phyloP scores from a whole-genome alignment of 805 yeast species.

The Candida pini region DNA sequence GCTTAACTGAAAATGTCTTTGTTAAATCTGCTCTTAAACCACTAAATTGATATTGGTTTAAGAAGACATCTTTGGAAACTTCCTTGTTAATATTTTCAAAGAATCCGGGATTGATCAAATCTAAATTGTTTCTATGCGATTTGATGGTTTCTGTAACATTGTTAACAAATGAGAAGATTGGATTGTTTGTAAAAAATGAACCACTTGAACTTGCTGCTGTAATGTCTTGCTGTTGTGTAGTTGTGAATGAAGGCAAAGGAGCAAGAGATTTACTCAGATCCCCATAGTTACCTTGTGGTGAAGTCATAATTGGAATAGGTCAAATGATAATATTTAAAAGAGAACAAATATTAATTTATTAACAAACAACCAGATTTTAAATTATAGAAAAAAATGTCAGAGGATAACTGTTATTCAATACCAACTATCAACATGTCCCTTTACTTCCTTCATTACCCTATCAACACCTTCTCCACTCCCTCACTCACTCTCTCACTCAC shows the following conservation, averaged over 20 bases:
- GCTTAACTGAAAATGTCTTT: slow-evolving; percentile 85
- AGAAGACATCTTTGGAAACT: slow-evolving; percentile 88
- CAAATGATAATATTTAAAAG: too few relatives aligned
- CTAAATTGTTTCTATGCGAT: slow-evolving; percentile 75
- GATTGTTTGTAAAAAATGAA: slow-evolving; percentile 83
- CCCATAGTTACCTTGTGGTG: slow-evolving; percentile 38
- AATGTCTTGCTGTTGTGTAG: slow-evolving; percentile 42
- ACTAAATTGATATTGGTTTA: slow-evolving; percentile 83
- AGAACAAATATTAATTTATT: too few relatives aligned
- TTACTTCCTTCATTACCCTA: too few relatives aligned
- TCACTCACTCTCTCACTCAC: too few relatives aligned
- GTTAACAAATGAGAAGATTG: slow-evolving; percentile 72
- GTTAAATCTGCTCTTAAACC: slow-evolving; percentile 95
- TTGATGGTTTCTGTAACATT: slow-evolving; percentile 67
- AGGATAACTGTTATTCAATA: too few relatives aligned
- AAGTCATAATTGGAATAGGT: slow-evolving; percentile 26
- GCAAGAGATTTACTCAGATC: slow-evolving; percentile 55
- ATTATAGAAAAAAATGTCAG: too few relatives aligned
- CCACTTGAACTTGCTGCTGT: too few relatives aligned
- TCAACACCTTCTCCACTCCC: too few relatives aligned
- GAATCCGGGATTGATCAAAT: slow-evolving; percentile 89
- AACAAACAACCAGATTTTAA: too few relatives aligned
- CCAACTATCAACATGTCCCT: too few relatives aligned
- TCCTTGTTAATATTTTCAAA: slow-evolving; percentile 91
- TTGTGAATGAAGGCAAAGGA: slow-evolving; percentile 52